Evolutionary conservation across 2,329 filamentous ascomycete species (phyloP).

Genomic region (Fusarium temperatum): DNA sequence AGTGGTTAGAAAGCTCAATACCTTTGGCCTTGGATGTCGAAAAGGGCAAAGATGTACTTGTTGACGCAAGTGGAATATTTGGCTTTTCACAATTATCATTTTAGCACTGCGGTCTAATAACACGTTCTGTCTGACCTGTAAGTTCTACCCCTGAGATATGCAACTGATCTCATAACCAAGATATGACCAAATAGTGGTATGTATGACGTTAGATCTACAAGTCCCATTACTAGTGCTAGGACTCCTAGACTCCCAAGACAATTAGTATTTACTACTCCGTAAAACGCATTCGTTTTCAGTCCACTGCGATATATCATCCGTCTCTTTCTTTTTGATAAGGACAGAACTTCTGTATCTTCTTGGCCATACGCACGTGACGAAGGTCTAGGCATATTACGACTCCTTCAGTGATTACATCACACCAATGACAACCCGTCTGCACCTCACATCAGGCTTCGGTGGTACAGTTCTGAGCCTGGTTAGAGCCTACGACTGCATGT

Average conservation of each 20-base stretch:
- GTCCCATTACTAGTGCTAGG: not conserved
- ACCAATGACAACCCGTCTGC: slow-evolving; percentile 8
- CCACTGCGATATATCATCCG: not conserved
- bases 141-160: slow-evolving; percentile 5
- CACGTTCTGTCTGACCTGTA: not conserved
- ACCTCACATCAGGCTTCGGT: not conserved
- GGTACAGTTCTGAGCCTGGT: not conserved
- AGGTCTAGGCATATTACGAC: not conserved
- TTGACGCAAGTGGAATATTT: not conserved
- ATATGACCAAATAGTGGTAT: not conserved
- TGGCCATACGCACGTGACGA: slow-evolving; percentile 16
- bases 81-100: not conserved
- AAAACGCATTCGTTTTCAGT: not conserved
- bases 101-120: not conserved
- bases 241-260: not conserved
- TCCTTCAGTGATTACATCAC: slow-evolving; percentile 8
- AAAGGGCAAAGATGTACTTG: not conserved
- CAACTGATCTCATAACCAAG: slow-evolving; percentile 7
- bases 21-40: not conserved
- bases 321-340: not conserved
- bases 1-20: not conserved
- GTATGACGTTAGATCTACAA: slow-evolving; percentile 27
- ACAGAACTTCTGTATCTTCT: not conserved
- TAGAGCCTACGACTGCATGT: not conserved
- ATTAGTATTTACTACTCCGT: no score